These are phyloP conservation scores for Stephania yunnanensis DNA, from an alignment of 164 flowering plant genomes.

Conservation along the genomic window DNA sequence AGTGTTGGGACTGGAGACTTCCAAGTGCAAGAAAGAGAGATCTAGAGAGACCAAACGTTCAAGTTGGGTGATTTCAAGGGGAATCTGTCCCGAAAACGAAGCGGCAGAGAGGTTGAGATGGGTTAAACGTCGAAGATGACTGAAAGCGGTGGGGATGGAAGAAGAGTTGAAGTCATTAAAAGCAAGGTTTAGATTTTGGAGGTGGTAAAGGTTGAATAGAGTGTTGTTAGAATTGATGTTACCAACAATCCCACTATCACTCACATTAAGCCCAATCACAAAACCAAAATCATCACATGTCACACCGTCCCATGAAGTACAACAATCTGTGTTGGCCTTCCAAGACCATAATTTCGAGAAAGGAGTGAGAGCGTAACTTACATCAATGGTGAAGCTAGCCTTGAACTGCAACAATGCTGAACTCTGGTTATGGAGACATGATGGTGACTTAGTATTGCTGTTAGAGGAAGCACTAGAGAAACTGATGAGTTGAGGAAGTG, in stretches of 20 bases:
- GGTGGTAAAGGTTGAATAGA: conserved; percentile 29
- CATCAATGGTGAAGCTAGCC: neutral
- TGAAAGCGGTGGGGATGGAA: conserved; percentile 28
- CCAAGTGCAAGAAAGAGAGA: neutral
- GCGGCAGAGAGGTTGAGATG: conserved; percentile 42
- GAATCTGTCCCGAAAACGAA: conserved; percentile 36
- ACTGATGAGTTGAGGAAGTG: neutral
- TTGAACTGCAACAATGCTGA: conserved; percentile 23
- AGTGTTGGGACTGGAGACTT: neutral
- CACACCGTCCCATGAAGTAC: conserved; percentile 29
- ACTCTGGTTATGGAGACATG: neutral
- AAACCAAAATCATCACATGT: conserved; percentile 27
- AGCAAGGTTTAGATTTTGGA: conserved; percentile 32
- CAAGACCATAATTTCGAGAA: conserved; percentile 24
- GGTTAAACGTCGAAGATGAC: conserved; percentile 19
- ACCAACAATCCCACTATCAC: conserved; percentile 16
- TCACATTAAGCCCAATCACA: conserved; percentile 27
- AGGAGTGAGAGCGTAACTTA: neutral
- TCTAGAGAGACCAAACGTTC: conserved; percentile 18
- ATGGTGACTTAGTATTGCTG: neutral
- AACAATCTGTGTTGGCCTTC: conserved; percentile 28
- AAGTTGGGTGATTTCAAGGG: conserved; percentile 24
- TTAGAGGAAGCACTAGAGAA: neutral
- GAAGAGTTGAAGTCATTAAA: conserved; percentile 23
- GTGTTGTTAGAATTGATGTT: conserved; percentile 19